These are phyloP conservation scores for Kluyveromyces starmeri DNA, from an alignment of 805 yeast species.

Conservation along the genomic window DNA sequence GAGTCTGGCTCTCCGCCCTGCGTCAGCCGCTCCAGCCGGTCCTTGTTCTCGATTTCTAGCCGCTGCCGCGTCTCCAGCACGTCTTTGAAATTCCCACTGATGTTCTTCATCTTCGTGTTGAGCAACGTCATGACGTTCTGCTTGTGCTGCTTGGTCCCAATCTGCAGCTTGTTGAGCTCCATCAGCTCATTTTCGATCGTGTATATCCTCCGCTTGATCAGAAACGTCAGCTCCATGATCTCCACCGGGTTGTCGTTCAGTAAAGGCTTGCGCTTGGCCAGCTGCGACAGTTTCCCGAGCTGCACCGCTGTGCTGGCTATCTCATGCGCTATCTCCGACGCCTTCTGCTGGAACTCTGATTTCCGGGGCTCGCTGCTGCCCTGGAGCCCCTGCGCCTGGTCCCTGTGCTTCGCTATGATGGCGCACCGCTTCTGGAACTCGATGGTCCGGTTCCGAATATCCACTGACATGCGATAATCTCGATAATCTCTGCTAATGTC, in stretches of 20 bases:
- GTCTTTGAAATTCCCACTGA: constrained; percentile 81
- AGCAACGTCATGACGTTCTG: constrained; percentile 80
- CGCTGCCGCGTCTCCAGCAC: constrained; percentile 85
- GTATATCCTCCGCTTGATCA: constrained; percentile 40
- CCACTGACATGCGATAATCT: constrained; percentile 12
- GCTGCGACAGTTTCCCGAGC: constrained; percentile 64
- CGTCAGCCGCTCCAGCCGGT: constrained; percentile 77
- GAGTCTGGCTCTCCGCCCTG: constrained; percentile 28
- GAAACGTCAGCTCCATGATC: constrained; percentile 82
- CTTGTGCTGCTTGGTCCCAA: constrained; percentile 66
- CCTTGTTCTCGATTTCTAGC: constrained; percentile 69
- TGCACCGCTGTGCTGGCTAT: constrained; percentile 78
- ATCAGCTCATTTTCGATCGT: constrained; percentile 76
- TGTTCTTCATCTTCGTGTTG: constrained; percentile 84
- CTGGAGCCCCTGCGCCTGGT: constrained; percentile 14
- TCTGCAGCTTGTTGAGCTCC: constrained; percentile 47
- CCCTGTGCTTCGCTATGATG: constrained; percentile 16
- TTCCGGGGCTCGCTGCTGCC: constrained; percentile 34
- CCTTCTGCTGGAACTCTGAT: constrained; percentile 60
- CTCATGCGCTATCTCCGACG: constrained; percentile 79
- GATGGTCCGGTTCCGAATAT: constrained; percentile 70
- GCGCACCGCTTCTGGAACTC: constrained; percentile 59
- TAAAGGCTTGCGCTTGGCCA: constrained; percentile 84
- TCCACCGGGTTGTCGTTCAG: constrained; percentile 93
- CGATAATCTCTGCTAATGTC: not conserved